Conservation (phyloP, 2,329 filamentous ascomycete genomes). For the Emergomyces orientalis region DNA sequence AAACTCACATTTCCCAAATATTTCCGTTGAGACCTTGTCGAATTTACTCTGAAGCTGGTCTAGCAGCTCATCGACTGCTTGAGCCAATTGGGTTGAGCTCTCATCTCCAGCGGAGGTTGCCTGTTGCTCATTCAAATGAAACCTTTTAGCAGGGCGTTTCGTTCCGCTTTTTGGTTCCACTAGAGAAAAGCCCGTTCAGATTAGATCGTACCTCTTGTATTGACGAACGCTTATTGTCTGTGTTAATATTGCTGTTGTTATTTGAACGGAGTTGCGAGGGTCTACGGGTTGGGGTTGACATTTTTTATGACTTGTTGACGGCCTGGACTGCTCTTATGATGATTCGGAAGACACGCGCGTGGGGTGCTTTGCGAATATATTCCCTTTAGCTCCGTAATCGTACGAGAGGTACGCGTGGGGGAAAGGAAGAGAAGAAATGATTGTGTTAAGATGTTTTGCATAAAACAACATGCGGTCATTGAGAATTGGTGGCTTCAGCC, state of each 20-base stretch:
- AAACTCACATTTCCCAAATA: conserved; percentile 72
- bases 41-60: conserved; percentile 81
- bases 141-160: not conserved
- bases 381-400: not conserved
- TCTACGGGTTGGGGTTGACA: not conserved
- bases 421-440: not conserved
- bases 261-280: conserved; percentile 3
- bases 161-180: not conserved
- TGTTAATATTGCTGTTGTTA: not conserved
- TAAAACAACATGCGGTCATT: not conserved
- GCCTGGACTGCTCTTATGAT: not conserved
- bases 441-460: not conserved
- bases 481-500: not conserved
- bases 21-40: conserved; percentile 70
- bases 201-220: not conserved
- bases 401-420: not conserved
- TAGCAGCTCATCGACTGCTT: conserved; percentile 76
- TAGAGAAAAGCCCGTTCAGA: not conserved
- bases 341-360: not conserved
- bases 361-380: not conserved
- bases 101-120: conserved; percentile 11
- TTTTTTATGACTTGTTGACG: not conserved
- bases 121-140: conserved; percentile 8
- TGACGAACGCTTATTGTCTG: conserved; percentile 2
- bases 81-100: conserved; percentile 50